phyloP scores from a whole-genome alignment of 768 basidiomycete genomes.

The Phanerochaete carnosa region DNA sequence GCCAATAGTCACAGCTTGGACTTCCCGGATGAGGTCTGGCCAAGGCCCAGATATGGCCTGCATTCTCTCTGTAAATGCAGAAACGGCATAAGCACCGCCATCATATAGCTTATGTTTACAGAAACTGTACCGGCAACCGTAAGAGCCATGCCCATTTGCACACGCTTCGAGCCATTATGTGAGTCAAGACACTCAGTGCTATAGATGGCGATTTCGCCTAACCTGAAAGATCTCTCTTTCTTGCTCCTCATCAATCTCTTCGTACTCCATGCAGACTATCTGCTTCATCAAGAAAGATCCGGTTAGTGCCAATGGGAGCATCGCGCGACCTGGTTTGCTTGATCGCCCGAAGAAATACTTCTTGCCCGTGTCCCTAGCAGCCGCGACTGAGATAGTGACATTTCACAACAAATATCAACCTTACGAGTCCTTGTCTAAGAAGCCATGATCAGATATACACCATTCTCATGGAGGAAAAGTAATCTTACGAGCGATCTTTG shows the following conservation, averaged over 20 bases:
- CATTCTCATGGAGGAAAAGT: background rate
- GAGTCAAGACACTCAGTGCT: conserved; percentile 28
- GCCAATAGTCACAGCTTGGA: conserved; percentile 46
- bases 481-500: background rate
- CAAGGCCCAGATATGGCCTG: conserved; percentile 62
- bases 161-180: conserved; percentile 42
- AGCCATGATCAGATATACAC: background rate
- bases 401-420: conserved; percentile 21
- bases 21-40: conserved; percentile 52
- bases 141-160: conserved; percentile 74
- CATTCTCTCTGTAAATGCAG: conserved; percentile 49
- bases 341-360: conserved; percentile 46
- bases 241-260: conserved; percentile 42
- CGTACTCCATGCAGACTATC: conserved; percentile 69
- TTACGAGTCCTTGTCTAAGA: conserved; percentile 30
- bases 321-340: conserved; percentile 20
- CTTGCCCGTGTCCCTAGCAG: conserved; percentile 34
- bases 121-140: conserved; percentile 54
- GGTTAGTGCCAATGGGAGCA: conserved; percentile 48
- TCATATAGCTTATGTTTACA: too few species aligned
- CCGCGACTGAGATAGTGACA: background rate
- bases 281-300: conserved; percentile 68
- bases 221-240: conserved; percentile 64
- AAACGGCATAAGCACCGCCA: background rate
- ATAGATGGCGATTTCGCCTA: background rate